phyloP scores from a whole-genome alignment of 257 asterid species.

The Solanum pennellii region DNA sequence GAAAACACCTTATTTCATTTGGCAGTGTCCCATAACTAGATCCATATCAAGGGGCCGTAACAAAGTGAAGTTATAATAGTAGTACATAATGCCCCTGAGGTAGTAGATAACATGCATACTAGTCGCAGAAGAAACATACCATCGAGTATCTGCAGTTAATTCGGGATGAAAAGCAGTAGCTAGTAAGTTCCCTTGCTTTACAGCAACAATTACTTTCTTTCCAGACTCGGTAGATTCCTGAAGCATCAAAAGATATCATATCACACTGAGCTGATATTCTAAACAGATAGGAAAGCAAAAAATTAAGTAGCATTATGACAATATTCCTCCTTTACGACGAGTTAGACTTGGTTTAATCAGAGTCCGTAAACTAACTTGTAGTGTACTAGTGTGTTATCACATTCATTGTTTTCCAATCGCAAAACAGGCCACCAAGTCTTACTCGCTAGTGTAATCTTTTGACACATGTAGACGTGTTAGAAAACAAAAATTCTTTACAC shows the following conservation, averaged over 20 bases:
- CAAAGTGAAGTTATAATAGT: background rate
- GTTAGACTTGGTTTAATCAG: background rate
- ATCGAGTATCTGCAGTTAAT: constrained; percentile 83
- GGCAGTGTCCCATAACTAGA: background rate
- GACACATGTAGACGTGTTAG: background rate
- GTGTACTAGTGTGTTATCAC: background rate
- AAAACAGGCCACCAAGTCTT: background rate
- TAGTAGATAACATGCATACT: background rate
- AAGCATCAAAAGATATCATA: background rate
- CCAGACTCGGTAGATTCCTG: constrained; percentile 38
- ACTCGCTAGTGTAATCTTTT: background rate
- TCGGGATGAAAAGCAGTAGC: constrained; percentile 99
- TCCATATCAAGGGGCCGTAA: background rate
- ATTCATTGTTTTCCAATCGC: background rate
- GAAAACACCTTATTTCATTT: background rate
- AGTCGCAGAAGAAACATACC: constrained; percentile 19
- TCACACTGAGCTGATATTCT: background rate
- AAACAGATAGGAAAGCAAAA: background rate
- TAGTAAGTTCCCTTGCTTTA: constrained; percentile 87
- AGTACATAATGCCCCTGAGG: background rate
- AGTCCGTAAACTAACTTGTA: background rate
- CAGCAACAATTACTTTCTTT: constrained; percentile 72
- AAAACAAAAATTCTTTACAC: background rate
- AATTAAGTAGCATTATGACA: background rate
- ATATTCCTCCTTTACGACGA: background rate